Percentiles rank a stretch among this genome's conserved stretches.
These are phyloP conservation scores for Mitragyna speciosa DNA, from an alignment of 257 asterid species.

Conservation along the genomic window DNA sequence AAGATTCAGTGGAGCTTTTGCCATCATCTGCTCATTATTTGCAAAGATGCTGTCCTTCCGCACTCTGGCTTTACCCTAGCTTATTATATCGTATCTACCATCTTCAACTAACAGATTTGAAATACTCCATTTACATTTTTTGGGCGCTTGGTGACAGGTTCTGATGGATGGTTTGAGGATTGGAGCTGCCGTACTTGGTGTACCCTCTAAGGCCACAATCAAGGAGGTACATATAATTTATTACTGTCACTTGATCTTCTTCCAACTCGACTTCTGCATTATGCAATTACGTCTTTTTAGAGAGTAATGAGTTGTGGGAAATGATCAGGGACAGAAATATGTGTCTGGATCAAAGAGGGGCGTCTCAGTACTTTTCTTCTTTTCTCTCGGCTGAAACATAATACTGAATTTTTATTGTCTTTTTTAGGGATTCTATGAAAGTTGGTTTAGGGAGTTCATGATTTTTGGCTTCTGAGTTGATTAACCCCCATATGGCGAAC, in stretches of 20 bases:
- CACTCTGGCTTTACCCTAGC: background rate
- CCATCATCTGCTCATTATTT: background rate
- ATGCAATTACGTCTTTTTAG: background rate
- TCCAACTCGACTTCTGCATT: background rate
- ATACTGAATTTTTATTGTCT: background rate
- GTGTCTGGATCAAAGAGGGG: background rate
- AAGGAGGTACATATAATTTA: slow-evolving; percentile 58
- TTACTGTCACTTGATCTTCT: background rate
- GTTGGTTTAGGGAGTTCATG: background rate
- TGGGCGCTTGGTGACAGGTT: slow-evolving; percentile 55
- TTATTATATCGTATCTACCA: background rate
- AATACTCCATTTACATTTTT: background rate
- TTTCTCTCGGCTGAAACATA: background rate
- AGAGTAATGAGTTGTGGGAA: background rate
- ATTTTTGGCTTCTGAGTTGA: background rate
- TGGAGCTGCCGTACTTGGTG: slow-evolving; percentile 99
- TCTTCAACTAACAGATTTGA: background rate
- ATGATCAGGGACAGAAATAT: background rate
- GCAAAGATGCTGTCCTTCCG: background rate
- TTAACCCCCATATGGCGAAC: background rate
- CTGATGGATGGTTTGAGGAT: slow-evolving; percentile 72
- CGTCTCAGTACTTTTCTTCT: background rate
- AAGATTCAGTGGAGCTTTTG: background rate
- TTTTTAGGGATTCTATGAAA: background rate
- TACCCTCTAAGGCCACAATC: slow-evolving; percentile 95